A percentile compares a stretch with the other conserved stretches of the same genome.
phyloP scores from a whole-genome alignment of 345 rosid species.

The Capsella bursapastoris region DNA sequence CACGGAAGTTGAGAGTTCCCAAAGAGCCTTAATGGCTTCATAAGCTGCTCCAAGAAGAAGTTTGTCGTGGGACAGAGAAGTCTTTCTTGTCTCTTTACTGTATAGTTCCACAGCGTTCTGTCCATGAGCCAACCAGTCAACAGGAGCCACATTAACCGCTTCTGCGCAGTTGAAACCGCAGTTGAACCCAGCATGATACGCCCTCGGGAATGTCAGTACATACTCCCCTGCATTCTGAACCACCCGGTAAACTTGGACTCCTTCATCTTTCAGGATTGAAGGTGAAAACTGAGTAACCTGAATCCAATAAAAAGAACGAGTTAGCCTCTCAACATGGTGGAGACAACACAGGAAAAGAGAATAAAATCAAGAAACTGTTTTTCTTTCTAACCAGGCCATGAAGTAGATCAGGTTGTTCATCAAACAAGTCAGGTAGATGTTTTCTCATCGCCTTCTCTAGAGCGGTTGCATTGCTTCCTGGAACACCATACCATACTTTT shows the following conservation, averaged over 20 bases:
- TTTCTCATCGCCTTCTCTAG: constrained; percentile 80
- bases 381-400: constrained; percentile 69
- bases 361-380: not conserved
- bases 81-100: constrained; percentile 75
- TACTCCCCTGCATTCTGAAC: constrained; percentile 88
- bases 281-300: constrained; percentile 98
- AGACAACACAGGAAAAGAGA: not conserved
- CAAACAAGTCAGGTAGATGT: constrained; percentile 85
- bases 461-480: constrained; percentile 78
- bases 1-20: constrained; percentile 54
- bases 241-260: constrained; percentile 75
- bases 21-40: constrained; percentile 66
- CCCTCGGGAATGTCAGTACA: constrained; percentile 94
- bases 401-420: constrained; percentile 85
- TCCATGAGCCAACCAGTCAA: constrained; percentile 95
- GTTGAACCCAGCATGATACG: constrained; percentile 97
- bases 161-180: constrained; percentile 99
- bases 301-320: constrained; percentile 21
- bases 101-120: constrained; percentile 92
- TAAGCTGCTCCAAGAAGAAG: constrained; percentile 72
- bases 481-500: constrained; percentile 94
- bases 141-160: constrained; percentile 98
- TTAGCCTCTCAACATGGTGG: constrained; percentile 2
- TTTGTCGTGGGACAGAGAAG: constrained; percentile 94
- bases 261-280: constrained; percentile 79